Base-by-base conservation (phyloP, 139 green algal genomes). In the Chlorella sorokiniana region DNA sequence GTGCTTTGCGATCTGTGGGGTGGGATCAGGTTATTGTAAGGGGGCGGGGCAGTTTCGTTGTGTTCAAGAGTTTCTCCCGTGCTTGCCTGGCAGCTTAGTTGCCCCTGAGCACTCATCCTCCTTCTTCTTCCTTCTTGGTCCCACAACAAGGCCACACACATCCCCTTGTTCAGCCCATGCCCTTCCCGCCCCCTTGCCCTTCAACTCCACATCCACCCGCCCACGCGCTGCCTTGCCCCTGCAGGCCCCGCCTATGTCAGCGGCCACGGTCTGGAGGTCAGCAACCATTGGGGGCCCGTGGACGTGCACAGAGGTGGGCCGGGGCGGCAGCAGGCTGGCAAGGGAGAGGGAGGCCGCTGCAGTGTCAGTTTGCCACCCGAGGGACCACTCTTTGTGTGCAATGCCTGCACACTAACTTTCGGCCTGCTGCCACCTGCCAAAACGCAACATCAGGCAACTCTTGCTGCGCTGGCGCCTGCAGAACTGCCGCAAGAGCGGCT, bases 211-310 rank as follows among this genome's bases (percentile, higher is more conserved):
- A n/a, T n/a, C 62, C 31, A 38, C 62, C 33, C 33, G 27, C 10
- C 62, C 33, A 10, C 23, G 10, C 37, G 16, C 38, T 52, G 65
- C 65, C 68, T 75, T 27, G 4, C 35, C 31, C 52, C 56, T 45
- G 69, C 73, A 79, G 73, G 44, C n/a, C 73, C 73, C 38, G 54
- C 70, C 16, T 81, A 85, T 79, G 86, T 90, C 18, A 87, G 83
- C 40, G 72, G 72, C 10, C 69, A 89, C 25, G 86, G 71, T 23
- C 74, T 91, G 63, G 86, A 91, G 56, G 48, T 91, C 11, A 52
- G 63, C 7, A 91, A 91, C 72, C 88, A 91, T 62, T 91, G 88
- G 88, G 85, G 87, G 5, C 83, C 87, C 3, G 83, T 85, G 52
- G 87, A 91, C 64, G 75, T 81, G 9, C 76, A 83, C 62, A 76